Evolutionary conservation across 768 basidiomycete species (phyloP), one percentile per base, ranked within the genome.

Genomic region (Russula compacta): DNA sequence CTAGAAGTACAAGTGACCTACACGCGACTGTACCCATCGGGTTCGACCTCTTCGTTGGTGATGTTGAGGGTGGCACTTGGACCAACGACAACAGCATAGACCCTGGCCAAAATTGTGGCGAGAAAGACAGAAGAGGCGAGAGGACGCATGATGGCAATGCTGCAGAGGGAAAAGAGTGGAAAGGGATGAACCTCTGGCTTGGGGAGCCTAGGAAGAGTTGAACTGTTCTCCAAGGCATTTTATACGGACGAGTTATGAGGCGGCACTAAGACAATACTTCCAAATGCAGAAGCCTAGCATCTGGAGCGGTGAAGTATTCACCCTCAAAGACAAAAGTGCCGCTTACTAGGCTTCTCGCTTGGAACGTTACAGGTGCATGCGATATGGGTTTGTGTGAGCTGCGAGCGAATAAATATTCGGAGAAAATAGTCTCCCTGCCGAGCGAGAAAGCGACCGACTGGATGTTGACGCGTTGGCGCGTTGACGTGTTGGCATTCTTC

Each of bases 1-100:
- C 24, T 29, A 9, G 47, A n/a, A 48, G 12, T 14, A 24, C 2
- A 19, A 10, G 24, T 33, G 21, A 29, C 46, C 17, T 24, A 63
- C 61, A 53, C 32, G 48, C 70, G 69, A 32, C n/a, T 17, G 52
- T 50, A 68, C 0, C 70, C 70, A 40, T 71, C 69, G 9, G 68
- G 21, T 58, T 60, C 42, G 47, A 70, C 51, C 12, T 56, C 19
- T 7, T 10, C 43, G 44, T 69, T 67, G 47, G 39, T 43, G 57
- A 71, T 67, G 24, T n/a, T 11, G 17, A 71, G 59, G 10, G 68
- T 48, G 15, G 64, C 60, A 35, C 58, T 53, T 32, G 70, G 69
- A 9, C 68, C 70, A 19, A 69, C 61, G 5, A 29, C 24, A 29
- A 53, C 56, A 17, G 67, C 66, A 9, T 46, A 53, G 7, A 14